Percentiles rank a stretch among this genome's conserved stretches.
phyloP scores from a whole-genome alignment of 306 rosid species.

The Delonix regia region DNA sequence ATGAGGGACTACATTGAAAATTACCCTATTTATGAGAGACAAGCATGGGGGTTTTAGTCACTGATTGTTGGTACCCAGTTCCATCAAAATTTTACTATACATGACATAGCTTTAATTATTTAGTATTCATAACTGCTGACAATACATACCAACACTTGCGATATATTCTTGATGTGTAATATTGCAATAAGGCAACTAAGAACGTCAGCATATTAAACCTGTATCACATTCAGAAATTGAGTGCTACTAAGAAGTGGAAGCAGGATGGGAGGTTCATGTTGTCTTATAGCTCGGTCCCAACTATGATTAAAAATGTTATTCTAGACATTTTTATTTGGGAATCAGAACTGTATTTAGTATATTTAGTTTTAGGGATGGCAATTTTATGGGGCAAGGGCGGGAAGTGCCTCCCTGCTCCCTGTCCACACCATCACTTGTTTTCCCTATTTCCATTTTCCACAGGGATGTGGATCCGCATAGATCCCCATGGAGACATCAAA shows the following conservation, averaged over 20 bases:
- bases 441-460: too few species aligned
- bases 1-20: too few species aligned
- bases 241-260: not conserved
- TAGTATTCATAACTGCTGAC: not conserved
- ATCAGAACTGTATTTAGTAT: slow-evolving; percentile 3
- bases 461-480: too few species aligned
- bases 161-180: not conserved
- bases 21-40: too few species aligned
- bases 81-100: not conserved
- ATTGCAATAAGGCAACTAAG: not conserved
- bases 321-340: not conserved
- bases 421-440: too few species aligned
- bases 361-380: too few species aligned
- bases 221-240: slow-evolving; percentile 10
- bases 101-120: slow-evolving; percentile 1
- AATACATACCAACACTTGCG: not conserved
- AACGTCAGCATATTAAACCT: not conserved
- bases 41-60: too few species aligned
- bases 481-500: too few species aligned
- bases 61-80: not conserved
- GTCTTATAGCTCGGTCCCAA: not conserved
- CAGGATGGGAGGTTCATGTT: not conserved
- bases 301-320: slow-evolving; percentile 9
- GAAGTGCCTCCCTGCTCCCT: too few species aligned
- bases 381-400: too few species aligned